Conservation (phyloP, 2,329 filamentous ascomycete species). For the Fusarium pseudoanthophilum region DNA sequence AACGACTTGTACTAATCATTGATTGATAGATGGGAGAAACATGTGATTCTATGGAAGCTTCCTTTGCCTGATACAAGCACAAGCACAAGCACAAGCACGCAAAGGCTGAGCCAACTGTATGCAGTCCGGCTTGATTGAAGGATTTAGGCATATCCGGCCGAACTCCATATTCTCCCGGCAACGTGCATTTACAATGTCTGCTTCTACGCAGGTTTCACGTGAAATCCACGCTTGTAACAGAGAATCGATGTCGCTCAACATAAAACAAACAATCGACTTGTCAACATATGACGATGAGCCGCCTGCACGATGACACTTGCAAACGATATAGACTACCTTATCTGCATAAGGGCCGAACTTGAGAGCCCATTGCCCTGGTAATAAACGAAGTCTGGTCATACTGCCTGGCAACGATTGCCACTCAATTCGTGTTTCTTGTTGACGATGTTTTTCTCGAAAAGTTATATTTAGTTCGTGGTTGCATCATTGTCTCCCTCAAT, state of each 20-base stretch:
- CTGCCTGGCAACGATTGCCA: not conserved
- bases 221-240: not conserved
- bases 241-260: not conserved
- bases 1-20: not conserved
- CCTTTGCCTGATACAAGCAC: not conserved
- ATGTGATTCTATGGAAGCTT: not conserved
- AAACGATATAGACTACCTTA: not conserved
- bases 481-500: slow-evolving; percentile 9
- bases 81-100: not conserved
- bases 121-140: not conserved
- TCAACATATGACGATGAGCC: not conserved
- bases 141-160: not conserved
- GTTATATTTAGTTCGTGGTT: slow-evolving; percentile 1
- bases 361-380: not conserved
- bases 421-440: not conserved
- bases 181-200: not conserved
- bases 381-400: not conserved
- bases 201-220: not conserved
- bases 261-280: not conserved
- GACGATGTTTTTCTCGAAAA: not conserved
- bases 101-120: not conserved
- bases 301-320: not conserved
- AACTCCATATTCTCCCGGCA: not conserved
- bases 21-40: not conserved
- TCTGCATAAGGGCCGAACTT: not conserved